phyloP scores from a whole-genome alignment of 495 filamentous ascomycete species.

The Penicillium waksmanii region DNA sequence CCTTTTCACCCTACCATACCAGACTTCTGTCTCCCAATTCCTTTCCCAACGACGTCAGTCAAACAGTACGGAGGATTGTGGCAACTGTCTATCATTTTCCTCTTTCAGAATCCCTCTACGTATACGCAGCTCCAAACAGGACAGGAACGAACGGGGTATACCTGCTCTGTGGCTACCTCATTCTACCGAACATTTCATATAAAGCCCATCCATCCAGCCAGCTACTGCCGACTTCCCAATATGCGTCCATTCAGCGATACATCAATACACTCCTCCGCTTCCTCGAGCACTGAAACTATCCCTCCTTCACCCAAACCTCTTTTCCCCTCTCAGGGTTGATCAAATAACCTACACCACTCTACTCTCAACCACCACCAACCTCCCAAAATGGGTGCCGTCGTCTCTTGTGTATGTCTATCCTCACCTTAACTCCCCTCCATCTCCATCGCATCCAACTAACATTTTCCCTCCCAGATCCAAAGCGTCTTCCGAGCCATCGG shows the following conservation, averaged over 20 bases:
- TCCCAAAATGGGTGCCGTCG: conserved; percentile 87
- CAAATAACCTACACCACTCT: background rate
- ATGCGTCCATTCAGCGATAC: conserved; percentile 43
- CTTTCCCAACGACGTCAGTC: conserved; percentile 19
- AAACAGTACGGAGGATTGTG: conserved; percentile 19
- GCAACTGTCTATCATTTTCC: conserved; percentile 27
- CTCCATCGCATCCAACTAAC: conserved; percentile 22
- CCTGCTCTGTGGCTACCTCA: too few relatives aligned
- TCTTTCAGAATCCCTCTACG: conserved; percentile 22
- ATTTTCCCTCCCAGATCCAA: conserved; percentile 61
- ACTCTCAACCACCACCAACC: too few relatives aligned
- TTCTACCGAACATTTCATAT: too few relatives aligned
- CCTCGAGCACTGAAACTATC: conserved; percentile 29
- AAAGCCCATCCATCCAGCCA: conserved; percentile 14
- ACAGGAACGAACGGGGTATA: background rate
- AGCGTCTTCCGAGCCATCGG: conserved; percentile 84
- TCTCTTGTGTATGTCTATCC: conserved; percentile 81
- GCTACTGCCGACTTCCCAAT: conserved; percentile 10
- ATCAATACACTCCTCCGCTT: conserved; percentile 36
- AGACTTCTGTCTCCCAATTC: background rate
- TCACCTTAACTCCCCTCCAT: conserved; percentile 2
- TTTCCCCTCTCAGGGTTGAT: conserved; percentile 9
- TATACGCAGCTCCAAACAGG: conserved; percentile 11
- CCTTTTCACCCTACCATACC: background rate
- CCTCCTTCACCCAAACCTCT: conserved; percentile 25